A percentile compares a stretch with the other conserved stretches of the same genome.
Conservation (phyloP, 139 green algal species). For the Chlorella sorokiniana region DNA sequence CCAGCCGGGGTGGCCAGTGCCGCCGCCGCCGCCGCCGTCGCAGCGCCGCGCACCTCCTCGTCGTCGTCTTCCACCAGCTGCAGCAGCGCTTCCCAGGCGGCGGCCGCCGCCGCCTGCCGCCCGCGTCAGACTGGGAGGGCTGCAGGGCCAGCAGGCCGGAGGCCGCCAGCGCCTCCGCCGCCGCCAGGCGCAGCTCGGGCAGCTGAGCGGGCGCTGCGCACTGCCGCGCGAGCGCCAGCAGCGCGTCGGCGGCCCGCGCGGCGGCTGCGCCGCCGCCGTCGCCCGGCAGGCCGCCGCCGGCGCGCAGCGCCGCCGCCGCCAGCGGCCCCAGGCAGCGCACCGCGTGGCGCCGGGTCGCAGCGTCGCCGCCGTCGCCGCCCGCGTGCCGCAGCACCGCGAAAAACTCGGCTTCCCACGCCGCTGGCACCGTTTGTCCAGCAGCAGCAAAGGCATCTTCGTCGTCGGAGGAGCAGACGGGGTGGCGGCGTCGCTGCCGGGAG, state of each 20-base stretch:
- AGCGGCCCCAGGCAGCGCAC: conserved; percentile 46
- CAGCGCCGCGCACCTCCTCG: conserved; percentile 53
- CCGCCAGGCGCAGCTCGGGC: conserved; percentile 60
- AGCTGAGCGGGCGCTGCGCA: conserved; percentile 46
- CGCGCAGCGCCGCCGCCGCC: not conserved
- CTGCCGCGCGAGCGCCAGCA: conserved; percentile 32
- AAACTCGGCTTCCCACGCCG: not conserved
- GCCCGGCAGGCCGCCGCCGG: no score
- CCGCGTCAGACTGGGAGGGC: not conserved
- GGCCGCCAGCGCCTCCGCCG: conserved; percentile 51
- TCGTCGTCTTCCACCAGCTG: conserved; percentile 83
- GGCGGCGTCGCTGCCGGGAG: not conserved
- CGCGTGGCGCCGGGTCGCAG: conserved; percentile 9
- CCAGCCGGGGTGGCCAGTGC: not conserved
- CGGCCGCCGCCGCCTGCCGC: conserved; percentile 34
- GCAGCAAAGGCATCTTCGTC: not conserved
- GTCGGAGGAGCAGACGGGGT: not conserved
- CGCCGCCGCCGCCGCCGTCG: not conserved
- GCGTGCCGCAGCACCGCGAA: not conserved
- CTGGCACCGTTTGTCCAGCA: not conserved
- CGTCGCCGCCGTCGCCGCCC: not conserved
- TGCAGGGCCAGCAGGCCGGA: conserved; percentile 44
- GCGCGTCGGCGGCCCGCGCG: not conserved
- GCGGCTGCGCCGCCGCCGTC: not conserved
- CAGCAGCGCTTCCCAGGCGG: conserved; percentile 57